Evolutionary conservation across 2,329 filamentous ascomycete species (phyloP), one percentile per base, ranked within the genome.

Genomic region (Chaetoscypha palmicola): DNA sequence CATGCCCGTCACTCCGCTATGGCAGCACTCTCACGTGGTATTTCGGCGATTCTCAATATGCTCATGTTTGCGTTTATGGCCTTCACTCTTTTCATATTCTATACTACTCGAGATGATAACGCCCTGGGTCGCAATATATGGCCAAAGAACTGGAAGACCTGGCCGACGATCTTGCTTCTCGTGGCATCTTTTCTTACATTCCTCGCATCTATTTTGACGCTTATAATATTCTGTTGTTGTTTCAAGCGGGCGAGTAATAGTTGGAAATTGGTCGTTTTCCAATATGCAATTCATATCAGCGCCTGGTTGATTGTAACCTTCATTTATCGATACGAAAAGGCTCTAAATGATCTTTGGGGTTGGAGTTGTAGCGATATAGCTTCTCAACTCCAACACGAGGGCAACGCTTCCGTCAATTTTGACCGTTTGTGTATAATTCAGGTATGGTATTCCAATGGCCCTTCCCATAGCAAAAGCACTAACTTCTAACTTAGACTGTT

Each of bases 41-140:
- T 43, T 1, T 43, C 41, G 16, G n/a, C 41, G 11, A 21, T 31
- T 8, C 22, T 37, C 16, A 43, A 43, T 17, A 22, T 32, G 2
- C 14, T 38, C 31, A 38, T 38, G 34, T 38, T 43, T 12, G 33
- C 33, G 3, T 43, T 43, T 34, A 43, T 43, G 41, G 34, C 41
- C 14, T 32, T 43, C 20, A 22, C 30, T 3, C 37, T 43, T 5
- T 22, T 21, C 2, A 38, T 31, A 9, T 43, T 43, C 23, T 32
- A 30, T 34, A 36, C 21, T 17, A 43, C 41, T 4, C 22, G 24
- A 14, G 17, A 43, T 19, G 41, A 43, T 3, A 10, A 28, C 11
- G 33, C 23, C 1, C 41, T 37, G 11, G 41, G 41, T 10, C 23
- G 41, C 8, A 32, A 12, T 5, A 43, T 43, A 10, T 43, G 41